These are phyloP conservation scores for Capsicum rhomboideum DNA, from an alignment of 257 asterid species.

Conservation along the genomic window DNA sequence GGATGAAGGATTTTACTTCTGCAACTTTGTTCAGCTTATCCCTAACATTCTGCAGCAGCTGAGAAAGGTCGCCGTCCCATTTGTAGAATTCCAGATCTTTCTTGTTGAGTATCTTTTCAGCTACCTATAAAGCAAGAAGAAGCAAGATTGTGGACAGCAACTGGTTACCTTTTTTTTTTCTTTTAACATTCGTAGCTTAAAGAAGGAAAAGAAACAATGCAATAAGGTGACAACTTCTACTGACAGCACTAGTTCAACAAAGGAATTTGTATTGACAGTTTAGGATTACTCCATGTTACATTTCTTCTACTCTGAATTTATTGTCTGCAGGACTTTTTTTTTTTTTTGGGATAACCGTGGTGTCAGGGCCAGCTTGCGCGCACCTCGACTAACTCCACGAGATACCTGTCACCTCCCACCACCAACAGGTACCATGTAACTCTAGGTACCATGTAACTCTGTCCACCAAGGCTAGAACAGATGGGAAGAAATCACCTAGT, in stretches of 20 bases:
- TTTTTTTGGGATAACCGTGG: too few relatives aligned
- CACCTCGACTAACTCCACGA: too few relatives aligned
- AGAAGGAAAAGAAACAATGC: background rate
- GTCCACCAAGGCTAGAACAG: too few relatives aligned
- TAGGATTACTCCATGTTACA: background rate
- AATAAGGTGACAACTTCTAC: background rate
- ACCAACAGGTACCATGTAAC: too few relatives aligned
- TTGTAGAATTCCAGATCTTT: constrained; percentile 88
- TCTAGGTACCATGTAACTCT: too few relatives aligned
- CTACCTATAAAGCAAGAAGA: constrained; percentile 37
- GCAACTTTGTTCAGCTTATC: constrained; percentile 78
- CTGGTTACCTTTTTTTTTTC: background rate
- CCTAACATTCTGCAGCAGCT: constrained; percentile 74
- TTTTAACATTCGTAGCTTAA: background rate
- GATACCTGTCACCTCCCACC: too few relatives aligned
- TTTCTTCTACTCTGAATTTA: background rate
- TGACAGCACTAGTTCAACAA: background rate
- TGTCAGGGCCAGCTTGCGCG: too few relatives aligned
- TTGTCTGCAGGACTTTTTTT: too few relatives aligned
- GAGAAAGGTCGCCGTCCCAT: constrained; percentile 84
- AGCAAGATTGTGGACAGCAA: background rate
- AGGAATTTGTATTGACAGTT: background rate
- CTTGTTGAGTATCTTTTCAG: constrained; percentile 56
- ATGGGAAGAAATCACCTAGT: too few relatives aligned
- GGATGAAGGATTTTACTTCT: constrained; percentile 33